Percentiles rank a stretch among this genome's conserved stretches.
phyloP scores from a whole-genome alignment of 371 early-diverging fungal genomes.

The Actinomortierella ambigua region DNA sequence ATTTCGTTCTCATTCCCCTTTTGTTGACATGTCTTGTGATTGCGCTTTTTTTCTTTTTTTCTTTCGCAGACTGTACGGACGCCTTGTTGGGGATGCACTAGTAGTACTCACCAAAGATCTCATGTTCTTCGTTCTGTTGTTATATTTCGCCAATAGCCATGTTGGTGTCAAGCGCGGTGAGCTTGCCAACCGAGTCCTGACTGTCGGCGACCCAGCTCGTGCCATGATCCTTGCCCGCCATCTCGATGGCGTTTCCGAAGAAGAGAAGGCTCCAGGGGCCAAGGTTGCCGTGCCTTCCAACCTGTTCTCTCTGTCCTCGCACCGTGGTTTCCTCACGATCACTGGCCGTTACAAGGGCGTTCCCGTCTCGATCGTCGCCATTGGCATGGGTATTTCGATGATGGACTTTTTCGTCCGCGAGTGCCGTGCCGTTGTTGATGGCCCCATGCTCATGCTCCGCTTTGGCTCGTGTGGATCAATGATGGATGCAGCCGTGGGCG shows the following conservation, averaged over 20 bases:
- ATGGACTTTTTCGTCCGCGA: constrained; percentile 96
- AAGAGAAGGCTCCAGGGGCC: constrained; percentile 35
- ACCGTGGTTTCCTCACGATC: constrained; percentile 90
- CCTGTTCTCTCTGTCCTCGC: constrained; percentile 55
- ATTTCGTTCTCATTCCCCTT: too few relatives aligned
- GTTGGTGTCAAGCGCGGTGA: constrained; percentile 82
- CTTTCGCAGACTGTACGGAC: too few relatives aligned
- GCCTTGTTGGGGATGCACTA: background rate
- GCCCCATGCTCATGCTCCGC: constrained; percentile 83
- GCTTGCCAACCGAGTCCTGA: constrained; percentile 89
- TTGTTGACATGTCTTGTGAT: background rate
- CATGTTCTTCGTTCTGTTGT: background rate
- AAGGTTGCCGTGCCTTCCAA: constrained; percentile 56
- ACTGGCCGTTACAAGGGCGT: constrained; percentile 86
- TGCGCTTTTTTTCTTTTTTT: background rate
- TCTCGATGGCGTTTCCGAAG: constrained; percentile 61
- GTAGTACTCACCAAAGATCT: too few relatives aligned
- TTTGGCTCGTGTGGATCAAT: constrained; percentile 93
- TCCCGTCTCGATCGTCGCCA: constrained; percentile 88
- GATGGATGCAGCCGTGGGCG: constrained; percentile 62
- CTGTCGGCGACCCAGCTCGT: constrained; percentile 91
- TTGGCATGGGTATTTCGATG: constrained; percentile 87
- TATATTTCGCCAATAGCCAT: constrained; percentile 53
- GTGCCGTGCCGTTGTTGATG: constrained; percentile 82
- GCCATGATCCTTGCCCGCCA: constrained; percentile 70